Conservation (phyloP, 2,329 filamentous ascomycete genomes). For the Botrytis deweyae region DNA sequence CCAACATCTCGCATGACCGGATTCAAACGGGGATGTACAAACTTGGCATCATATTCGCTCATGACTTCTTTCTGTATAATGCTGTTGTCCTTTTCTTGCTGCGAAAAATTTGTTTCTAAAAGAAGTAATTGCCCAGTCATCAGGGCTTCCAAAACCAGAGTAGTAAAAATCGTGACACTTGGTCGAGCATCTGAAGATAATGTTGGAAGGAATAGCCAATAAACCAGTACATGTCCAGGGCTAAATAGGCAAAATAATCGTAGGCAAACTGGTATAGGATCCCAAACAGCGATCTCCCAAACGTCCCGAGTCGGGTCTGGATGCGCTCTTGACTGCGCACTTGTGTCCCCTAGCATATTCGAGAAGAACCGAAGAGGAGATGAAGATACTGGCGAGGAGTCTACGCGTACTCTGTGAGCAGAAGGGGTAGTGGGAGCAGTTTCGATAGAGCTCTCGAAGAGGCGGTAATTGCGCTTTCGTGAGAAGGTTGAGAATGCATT, state of each 20-base stretch:
- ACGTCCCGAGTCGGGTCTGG: slow-evolving; percentile 82
- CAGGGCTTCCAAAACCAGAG: slow-evolving; percentile 71
- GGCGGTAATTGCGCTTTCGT: slow-evolving; percentile 79
- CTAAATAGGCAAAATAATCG: slow-evolving; percentile 88
- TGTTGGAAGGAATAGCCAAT: slow-evolving; percentile 83
- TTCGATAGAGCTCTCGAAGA: slow-evolving; percentile 87
- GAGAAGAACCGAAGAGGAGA: slow-evolving; percentile 77
- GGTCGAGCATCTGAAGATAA: slow-evolving; percentile 72
- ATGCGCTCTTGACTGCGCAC: slow-evolving; percentile 79
- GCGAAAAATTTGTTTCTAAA: slow-evolving; percentile 71
- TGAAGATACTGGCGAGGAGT: slow-evolving; percentile 74
- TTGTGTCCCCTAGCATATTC: slow-evolving; percentile 63
- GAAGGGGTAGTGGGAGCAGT: slow-evolving; percentile 75
- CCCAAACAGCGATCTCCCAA: slow-evolving; percentile 94
- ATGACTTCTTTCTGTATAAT: slow-evolving; percentile 90
- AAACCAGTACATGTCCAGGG: slow-evolving; percentile 87
- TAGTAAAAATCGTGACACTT: slow-evolving; percentile 81
- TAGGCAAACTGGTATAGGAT: slow-evolving; percentile 80
- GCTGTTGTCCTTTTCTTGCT: slow-evolving; percentile 80
- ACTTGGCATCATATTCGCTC: slow-evolving; percentile 95
- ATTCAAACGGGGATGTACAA: slow-evolving; percentile 85
- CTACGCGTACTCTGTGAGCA: slow-evolving; percentile 82
- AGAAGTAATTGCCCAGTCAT: slow-evolving; percentile 76
- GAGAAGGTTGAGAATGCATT: slow-evolving; percentile 83
- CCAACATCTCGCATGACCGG: slow-evolving; percentile 75